Conservation (phyloP, 2,329 filamentous ascomycete species). For the Ciborinia camelliae region DNA sequence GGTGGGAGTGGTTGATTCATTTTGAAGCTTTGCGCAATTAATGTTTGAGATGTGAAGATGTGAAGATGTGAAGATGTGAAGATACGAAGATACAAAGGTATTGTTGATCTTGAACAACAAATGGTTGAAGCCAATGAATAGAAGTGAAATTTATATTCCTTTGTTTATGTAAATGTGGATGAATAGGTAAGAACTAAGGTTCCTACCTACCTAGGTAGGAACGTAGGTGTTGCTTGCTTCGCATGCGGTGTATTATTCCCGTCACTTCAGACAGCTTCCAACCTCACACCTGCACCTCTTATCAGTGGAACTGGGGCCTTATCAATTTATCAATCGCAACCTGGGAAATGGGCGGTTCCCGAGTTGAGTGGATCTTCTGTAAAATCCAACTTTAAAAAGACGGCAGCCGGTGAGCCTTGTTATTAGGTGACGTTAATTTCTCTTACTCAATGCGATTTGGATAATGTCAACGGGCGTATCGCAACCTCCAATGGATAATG, state of each 20-base stretch:
- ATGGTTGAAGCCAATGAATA: background rate
- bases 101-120: background rate
- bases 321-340: constrained; percentile 19
- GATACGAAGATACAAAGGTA: background rate
- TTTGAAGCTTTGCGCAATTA: constrained; percentile 6
- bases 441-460: background rate
- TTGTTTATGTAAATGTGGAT: constrained; percentile 7
- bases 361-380: background rate
- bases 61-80: no score
- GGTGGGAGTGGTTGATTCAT: constrained; percentile 46
- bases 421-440: background rate
- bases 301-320: constrained; percentile 9
- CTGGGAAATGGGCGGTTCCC: constrained; percentile 3
- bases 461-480: background rate
- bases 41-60: background rate
- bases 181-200: no score
- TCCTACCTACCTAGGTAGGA: no score
- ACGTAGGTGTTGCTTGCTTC: no score
- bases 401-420: constrained; percentile 4
- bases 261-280: background rate
- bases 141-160: background rate
- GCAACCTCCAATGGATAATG: constrained; percentile 16
- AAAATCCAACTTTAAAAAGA: constrained; percentile 7
- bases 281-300: background rate
- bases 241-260: constrained; percentile 12